These are phyloP conservation scores for Lonicera japonica DNA, from an alignment of 129 eudicot species.

Conservation along the genomic window DNA sequence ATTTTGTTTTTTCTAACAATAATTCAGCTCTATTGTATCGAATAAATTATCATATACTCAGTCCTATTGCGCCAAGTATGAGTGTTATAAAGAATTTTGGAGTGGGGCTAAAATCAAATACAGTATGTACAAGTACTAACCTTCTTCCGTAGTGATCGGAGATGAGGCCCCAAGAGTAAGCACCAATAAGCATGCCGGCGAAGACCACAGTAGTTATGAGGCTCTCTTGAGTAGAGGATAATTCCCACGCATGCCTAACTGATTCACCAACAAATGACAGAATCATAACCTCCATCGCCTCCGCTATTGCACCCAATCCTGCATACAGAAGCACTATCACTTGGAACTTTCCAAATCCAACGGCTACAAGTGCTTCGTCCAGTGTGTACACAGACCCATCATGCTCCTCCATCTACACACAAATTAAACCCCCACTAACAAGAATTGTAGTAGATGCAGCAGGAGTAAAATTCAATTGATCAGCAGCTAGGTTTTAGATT, in stretches of 20 bases:
- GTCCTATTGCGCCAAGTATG: too few species aligned
- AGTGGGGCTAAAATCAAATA: too few species aligned
- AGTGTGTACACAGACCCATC: conserved; percentile 37
- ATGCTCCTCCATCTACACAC: conserved; percentile 30
- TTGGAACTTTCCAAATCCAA: conserved; percentile 85
- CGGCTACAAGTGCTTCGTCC: conserved; percentile 64
- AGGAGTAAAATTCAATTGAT: too few species aligned
- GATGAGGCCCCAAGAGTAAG: conserved; percentile 69
- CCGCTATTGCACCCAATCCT: conserved; percentile 67
- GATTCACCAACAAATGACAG: conserved; percentile 69
- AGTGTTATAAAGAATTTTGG: too few species aligned
- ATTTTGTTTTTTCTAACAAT: too few species aligned
- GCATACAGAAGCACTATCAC: conserved; percentile 55
- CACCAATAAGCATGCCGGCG: conserved; percentile 74
- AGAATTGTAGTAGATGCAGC: too few species aligned
- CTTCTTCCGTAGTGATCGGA: conserved; percentile 74
- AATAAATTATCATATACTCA: too few species aligned
- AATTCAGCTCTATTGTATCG: too few species aligned
- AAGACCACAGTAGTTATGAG: conserved; percentile 70
- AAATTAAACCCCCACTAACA: neutral
- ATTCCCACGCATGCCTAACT: conserved; percentile 57
- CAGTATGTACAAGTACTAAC: conserved; percentile 16
- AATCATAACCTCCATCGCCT: conserved; percentile 85
- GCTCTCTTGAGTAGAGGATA: conserved; percentile 60
- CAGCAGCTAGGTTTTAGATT: too few species aligned